These are phyloP conservation scores for Cystobasidium ongulense DNA, from an alignment of 768 basidiomycete species.

Conservation along the genomic window DNA sequence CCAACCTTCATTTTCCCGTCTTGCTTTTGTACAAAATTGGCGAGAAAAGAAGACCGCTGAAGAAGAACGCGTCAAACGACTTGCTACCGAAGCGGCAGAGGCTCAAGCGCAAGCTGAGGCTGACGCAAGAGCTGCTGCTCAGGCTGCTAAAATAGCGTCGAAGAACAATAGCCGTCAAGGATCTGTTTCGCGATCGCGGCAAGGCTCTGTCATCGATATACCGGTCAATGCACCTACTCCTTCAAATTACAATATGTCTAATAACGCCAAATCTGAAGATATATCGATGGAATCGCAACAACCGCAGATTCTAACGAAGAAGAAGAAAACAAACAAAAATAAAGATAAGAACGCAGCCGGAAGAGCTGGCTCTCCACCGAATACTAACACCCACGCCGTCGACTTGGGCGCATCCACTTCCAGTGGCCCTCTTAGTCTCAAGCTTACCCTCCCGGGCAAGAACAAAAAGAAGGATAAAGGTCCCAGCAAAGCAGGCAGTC, in stretches of 20 bases:
- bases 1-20: not conserved
- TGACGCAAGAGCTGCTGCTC: constrained; percentile 5
- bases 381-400: not conserved
- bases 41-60: constrained; percentile 1
- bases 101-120: constrained; percentile 15
- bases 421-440: not conserved
- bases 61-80: not conserved
- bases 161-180: not conserved
- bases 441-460: constrained; percentile 20
- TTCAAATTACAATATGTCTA: too few relatives aligned
- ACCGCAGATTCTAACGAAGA: not conserved
- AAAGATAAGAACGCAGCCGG: not conserved
- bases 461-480: constrained; percentile 24
- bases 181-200: not conserved
- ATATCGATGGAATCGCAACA: not conserved
- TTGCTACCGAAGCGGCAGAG: not conserved
- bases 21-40: constrained; percentile 20
- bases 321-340: constrained; percentile 8
- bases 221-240: constrained; percentile 8
- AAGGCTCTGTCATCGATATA: not conserved
- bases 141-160: constrained; percentile 2
- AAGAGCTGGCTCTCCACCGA: constrained; percentile 5
- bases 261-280: not conserved
- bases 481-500: constrained; percentile 13
- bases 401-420: not conserved